A percentile compares a stretch with the other conserved stretches of the same genome.
Evolutionary conservation across 768 basidiomycete genomes (phyloP).

Genomic region (Leccinum subgranulosum): DNA sequence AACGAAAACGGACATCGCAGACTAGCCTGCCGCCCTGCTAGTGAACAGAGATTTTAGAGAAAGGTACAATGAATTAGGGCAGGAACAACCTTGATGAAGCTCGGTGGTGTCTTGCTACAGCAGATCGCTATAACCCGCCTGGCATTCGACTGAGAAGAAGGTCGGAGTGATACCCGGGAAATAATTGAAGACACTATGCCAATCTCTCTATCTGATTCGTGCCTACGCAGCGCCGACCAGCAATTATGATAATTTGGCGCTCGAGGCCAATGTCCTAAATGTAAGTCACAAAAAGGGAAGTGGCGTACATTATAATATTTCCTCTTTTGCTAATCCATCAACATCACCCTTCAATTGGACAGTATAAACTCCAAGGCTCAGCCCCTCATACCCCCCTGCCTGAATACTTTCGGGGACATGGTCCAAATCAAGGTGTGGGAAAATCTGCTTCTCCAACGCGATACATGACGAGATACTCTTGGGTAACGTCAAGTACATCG

Average conservation of each 20-base stretch:
- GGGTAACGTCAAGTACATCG: constrained; percentile 24
- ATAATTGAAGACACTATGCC: not conserved
- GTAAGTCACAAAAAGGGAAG: not conserved
- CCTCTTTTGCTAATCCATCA: not conserved
- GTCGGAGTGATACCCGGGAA: not conserved
- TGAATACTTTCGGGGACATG: constrained; percentile 32
- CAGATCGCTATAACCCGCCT: no score
- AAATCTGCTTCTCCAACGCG: constrained; percentile 23
- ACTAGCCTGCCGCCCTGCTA: not conserved
- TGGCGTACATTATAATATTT: constrained; percentile 1
- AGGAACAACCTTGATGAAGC: no score
- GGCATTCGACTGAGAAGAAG: not conserved
- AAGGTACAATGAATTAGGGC: not conserved
- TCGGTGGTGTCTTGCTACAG: no score
- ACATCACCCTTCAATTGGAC: constrained; percentile 14
- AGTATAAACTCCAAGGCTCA: constrained; percentile 33
- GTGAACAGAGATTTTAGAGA: not conserved
- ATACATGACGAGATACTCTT: constrained; percentile 21
- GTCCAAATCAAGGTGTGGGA: constrained; percentile 39
- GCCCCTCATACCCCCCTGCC: constrained; percentile 27
- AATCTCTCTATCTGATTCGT: not conserved
- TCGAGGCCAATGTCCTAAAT: not conserved
- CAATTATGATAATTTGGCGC: not conserved
- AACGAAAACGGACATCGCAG: not conserved
- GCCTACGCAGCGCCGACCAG: no score